A percentile compares a stretch with the other conserved stretches of the same genome.
Conservation (phyloP, 2,329 filamentous ascomycete genomes). For the Aspergillus sp. region DNA sequence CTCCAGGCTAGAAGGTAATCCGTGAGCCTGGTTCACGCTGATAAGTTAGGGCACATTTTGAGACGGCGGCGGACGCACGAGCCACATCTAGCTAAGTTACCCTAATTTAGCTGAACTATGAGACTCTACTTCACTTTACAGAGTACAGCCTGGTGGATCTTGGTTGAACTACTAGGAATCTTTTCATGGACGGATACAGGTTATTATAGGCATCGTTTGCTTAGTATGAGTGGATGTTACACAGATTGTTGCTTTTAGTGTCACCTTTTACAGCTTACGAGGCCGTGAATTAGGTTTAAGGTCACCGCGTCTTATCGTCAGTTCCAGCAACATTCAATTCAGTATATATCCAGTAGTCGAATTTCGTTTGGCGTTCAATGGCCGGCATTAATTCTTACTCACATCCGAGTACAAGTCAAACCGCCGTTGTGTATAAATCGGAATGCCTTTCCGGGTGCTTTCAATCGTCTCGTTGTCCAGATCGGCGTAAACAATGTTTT, state of each 20-base stretch:
- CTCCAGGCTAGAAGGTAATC: no score
- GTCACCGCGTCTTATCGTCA: background rate
- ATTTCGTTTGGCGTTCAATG: background rate
- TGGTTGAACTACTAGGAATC: background rate
- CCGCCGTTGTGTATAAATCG: conserved; percentile 76
- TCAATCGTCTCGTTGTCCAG: conserved; percentile 68
- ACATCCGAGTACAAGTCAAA: conserved; percentile 97
- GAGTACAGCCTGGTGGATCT: no score
- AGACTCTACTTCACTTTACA: background rate
- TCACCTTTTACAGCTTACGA: background rate
- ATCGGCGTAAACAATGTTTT: conserved; percentile 73
- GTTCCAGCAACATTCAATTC: background rate
- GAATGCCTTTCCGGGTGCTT: conserved; percentile 78
- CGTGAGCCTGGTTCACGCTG: background rate
- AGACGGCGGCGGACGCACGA: background rate
- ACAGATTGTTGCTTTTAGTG: background rate
- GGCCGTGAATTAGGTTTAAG: background rate
- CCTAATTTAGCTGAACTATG: background rate
- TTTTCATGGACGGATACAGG: background rate
- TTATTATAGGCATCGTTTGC: background rate
- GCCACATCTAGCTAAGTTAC: background rate
- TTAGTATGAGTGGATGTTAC: background rate
- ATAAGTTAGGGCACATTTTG: background rate
- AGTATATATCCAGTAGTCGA: background rate
- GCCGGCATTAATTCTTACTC: conserved; percentile 42